Base-by-base conservation (phyloP, 164 flowering plant genomes). In the Stephania yunnanensis region DNA sequence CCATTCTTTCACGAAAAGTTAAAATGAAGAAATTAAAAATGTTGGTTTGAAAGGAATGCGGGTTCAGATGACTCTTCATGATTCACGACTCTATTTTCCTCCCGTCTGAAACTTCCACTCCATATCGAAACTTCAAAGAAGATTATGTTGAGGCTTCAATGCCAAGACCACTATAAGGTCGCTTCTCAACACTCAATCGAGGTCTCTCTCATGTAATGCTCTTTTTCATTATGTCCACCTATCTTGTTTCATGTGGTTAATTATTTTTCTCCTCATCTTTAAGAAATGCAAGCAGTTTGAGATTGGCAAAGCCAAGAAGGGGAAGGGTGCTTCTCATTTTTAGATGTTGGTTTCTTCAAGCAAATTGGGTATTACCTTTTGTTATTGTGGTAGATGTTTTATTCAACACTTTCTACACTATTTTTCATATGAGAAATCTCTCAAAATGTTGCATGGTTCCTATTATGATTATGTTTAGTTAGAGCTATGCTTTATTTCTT, bases 211-310 rank as follows among this genome's bases (percentile, higher is more conserved):
- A 20, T 42, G 61, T 46, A 36, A n/a, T 36, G 19, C 19, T 50
- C 2, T 1, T 44, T 50, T 25, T 58, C 5, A 25, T 17, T n/a
- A n/a, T 10, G 19, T 19, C 5, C 12, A 50, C 31, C 50, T 46
- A 4, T 66, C 2, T n/a, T 17, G 25, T 67, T 19, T 74, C 44
- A 48, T 67, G 13, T 29, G 0, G 8, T 7, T 19, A 8, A 36
- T 6, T 5, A 19, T 30, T 1, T 68, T 45, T n/a, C 30, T 66
- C 52, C 68, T 25, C 25, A 25, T 25, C 25, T 25, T 25, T 46
- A 53, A 74, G 76, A 74, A 71, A 22, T 74, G 76, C 76, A 74
- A 74, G 64, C 71, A 74, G 67, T 74, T 74, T 74, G 76, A 74
- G 76, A 74, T 74, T 67, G 76, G 76, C 50, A 71, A 71, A 67